Evolutionary conservation across 1,284 basidiomycete species (phyloP), one percentile per base, ranked within the genome.

Genomic region (Heterobasidion occidentale): DNA sequence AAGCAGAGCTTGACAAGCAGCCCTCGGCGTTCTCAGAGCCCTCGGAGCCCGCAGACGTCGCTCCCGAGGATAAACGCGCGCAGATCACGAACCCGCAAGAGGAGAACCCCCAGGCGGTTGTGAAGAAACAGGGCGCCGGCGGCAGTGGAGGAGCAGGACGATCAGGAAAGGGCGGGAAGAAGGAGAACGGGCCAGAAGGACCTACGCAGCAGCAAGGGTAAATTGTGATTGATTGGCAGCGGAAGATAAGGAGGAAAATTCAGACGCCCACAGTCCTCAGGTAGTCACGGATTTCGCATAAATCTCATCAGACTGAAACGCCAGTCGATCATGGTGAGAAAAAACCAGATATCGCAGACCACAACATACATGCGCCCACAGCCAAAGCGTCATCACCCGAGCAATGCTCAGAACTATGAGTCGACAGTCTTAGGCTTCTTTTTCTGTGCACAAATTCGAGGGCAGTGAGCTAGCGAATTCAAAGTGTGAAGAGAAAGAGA

Each of bases 91-190:
- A 58, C 11, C 54, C 56, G 57, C 67, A 70, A 61, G 68, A 66
- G 61, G 70, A 71, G 67, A 70, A 72, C 60, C 68, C 70, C 36
- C 70, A 71, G 63, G 56, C 34, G 33, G 51, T 56, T 15, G 7
- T 56, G 33, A 51, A 15, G 50, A 38, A 35, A 7, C 46, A 19
- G n/a, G 38, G 27, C 27, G 27, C 4, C 5, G 27, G 27, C 27
- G 27, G 27, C 27, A 27, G 27, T 27, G 27, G 27, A 27, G 27
- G 27, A 5, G 27, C 27, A 27, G 4, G 27, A 27, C 27, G 27
- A 27, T 27, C 27, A 27, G 7, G 2, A 42, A 42, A 42, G 38
- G 38, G 38, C 12, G 38, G 3, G 38, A 42, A 42, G 38, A n/a
- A 11, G 15, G 35, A 49, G 46, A 19, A 54, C 7, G 19, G 15